A percentile compares a stretch with the other conserved stretches of the same genome.
phyloP scores from a whole-genome alignment of 2,329 filamentous ascomycete genomes.

The Cladorrhinum sp. region DNA sequence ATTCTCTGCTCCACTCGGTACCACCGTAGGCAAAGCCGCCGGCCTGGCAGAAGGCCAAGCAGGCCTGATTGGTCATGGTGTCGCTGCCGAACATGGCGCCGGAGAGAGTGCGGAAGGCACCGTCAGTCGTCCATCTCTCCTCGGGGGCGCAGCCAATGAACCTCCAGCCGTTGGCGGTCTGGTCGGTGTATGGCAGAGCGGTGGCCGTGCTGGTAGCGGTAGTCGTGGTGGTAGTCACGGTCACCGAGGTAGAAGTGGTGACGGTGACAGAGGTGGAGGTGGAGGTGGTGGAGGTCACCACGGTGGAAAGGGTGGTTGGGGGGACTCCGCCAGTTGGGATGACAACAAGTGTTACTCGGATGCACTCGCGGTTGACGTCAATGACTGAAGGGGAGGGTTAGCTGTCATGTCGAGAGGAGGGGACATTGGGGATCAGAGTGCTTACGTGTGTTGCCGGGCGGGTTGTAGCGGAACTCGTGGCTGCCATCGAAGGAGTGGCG shows the following conservation, averaged over 20 bases:
- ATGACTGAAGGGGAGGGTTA: constrained; percentile 13
- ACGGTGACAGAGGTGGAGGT: constrained; percentile 9
- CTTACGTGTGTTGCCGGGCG: constrained; percentile 33
- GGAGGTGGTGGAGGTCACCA: constrained; percentile 12
- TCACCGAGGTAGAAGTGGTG: background rate
- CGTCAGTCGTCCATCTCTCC: constrained; percentile 26
- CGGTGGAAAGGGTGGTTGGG: constrained; percentile 17
- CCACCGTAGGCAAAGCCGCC: constrained; percentile 22
- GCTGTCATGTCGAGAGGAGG: background rate
- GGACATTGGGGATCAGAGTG: background rate
- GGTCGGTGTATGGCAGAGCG: constrained; percentile 22
- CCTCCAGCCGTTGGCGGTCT: constrained; percentile 25
- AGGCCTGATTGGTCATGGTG: constrained; percentile 25
- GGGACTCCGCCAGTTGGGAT: constrained; percentile 13
- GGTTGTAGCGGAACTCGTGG: constrained; percentile 37
- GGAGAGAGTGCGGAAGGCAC: constrained; percentile 26
- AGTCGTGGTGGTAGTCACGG: background rate
- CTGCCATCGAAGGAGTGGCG: constrained; percentile 28
- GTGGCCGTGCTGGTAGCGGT: constrained; percentile 13
- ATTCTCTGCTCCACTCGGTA: constrained; percentile 27
- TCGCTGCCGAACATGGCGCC: constrained; percentile 15
- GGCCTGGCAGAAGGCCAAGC: constrained; percentile 21
- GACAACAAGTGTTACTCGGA: constrained; percentile 28
- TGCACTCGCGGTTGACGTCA: constrained; percentile 27
- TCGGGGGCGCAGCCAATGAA: constrained; percentile 31